Base-by-base conservation (phyloP, 257 asterid genomes). In the Solanum tarijense region DNA sequence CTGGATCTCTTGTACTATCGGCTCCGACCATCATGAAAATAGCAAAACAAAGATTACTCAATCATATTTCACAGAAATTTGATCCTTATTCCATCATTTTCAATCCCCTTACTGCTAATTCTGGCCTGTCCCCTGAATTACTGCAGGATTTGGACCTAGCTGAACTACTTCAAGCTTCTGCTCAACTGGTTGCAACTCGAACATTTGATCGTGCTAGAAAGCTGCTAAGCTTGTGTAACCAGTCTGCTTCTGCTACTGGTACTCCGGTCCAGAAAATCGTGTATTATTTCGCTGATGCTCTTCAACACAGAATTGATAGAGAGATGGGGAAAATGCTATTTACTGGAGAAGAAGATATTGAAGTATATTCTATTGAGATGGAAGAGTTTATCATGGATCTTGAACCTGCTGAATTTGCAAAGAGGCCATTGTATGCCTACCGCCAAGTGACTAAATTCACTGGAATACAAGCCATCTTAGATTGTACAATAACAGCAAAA, bases 401-500 rank as follows among this genome's bases (percentile, higher is more conserved):
- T 20, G 86, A 89, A 32, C 39, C 86, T 5, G 89, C 86, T 11
- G n/a, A 84, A 23, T 27, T 90, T 11, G 65, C 48, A 36, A 86
- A 52, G 82, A 60, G 87, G 25, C 43, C 65, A 31, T 68, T 83
- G 7, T 82, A 29, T 39, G 91, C 95, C 4, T 58, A 91, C 79
- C 29, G 41, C 52, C 92, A 82, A 75, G 86, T 88, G 72, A 68
- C 88, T 4, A 87, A 90, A 62, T 91, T 89, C 36, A 87, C 94
- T 12, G 94, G 89, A 34, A 84, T 93, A 10, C 94, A 92, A 86
- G 86, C 91, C 74, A 83, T 92, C 46, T 39, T 92, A 75, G 94
- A 91, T 74, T 82, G 73, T 69, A 68, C 91, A 48, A 90, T 38
- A 43, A 89, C 91, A 8, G 91, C 94, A 3, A 89, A 85, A 72